Evolutionary conservation across 192 early-diverging fungal species (phyloP), one percentile per base, ranked within the genome.

Genomic region (Mortierella alpina): DNA sequence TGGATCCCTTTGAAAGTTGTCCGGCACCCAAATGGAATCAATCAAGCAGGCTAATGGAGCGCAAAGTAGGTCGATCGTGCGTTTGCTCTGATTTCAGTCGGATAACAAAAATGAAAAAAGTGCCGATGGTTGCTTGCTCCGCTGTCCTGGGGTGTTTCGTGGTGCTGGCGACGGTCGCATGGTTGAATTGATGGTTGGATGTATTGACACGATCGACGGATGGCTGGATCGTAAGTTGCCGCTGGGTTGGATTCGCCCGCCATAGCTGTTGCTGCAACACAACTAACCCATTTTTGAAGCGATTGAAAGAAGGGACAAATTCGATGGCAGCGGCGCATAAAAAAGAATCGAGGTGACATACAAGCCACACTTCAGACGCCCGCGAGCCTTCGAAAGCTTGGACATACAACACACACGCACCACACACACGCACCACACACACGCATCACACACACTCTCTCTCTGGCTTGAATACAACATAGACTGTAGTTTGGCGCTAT

Each of bases 221-320:
- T 72, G 53, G 31, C 54, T 23, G 9, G 10, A 17, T 31, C 2
- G 40, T 2, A 31, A 31, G 31, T 4, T 23, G 6, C 20, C 9
- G 54, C 6, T 17, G 58, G 15, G 23, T 41, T 31, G 39, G 31
- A 64, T 64, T 18, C 44, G 7, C 18, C 18, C 60, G 42, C 40
- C 14, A 17, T 53, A 40, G 51, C 31, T 65, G 49, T n/a, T 44
- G 40, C 48, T 22, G 18, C 17, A 59, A 64, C 71, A 64, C 50
- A 48, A 72, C 71, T 63, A 63, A 73, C 71, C 71, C 71, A 73
- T 73, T 45, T 31, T 73, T 73, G 62, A 73, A 65, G 41, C 62
- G 71, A 73, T 73, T 73, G 71, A 73, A 73, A 73, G 65, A 63
- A 64, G 59, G 56, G 71, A 73, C 56, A 52, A 73, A 31, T 31